phyloP scores from a whole-genome alignment of 1,139 yeast species.

The Casaregolazyma suthepensis region DNA sequence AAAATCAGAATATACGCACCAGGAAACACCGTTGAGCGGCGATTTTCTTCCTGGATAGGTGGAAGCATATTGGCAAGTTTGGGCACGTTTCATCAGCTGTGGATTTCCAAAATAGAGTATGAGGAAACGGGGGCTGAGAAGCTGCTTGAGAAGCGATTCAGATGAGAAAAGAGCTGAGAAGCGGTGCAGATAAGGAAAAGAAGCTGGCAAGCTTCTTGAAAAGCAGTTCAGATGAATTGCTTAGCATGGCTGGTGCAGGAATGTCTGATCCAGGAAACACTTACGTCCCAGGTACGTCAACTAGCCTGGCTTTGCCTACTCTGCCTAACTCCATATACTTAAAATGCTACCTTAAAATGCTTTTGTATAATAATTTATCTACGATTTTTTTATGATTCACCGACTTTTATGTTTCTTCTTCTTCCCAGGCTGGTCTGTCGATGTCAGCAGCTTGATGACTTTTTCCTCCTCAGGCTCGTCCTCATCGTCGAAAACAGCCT shows the following conservation, averaged over 20 bases:
- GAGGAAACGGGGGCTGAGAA: slow-evolving; percentile 88
- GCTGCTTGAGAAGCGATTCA: slow-evolving; percentile 36
- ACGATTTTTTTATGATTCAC: slow-evolving; percentile 6
- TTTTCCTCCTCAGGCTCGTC: slow-evolving; percentile 46
- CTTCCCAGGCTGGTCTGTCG: slow-evolving; percentile 11
- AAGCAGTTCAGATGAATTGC: neutral
- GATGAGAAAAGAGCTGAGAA: no score
- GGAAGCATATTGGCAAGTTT: slow-evolving; percentile 87
- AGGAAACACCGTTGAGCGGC: slow-evolving; percentile 78
- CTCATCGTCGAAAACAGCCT: slow-evolving; percentile 63
- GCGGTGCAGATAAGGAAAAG: no score
- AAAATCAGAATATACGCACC: slow-evolving; percentile 84
- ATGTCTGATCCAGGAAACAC: no score
- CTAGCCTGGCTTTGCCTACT: no score
- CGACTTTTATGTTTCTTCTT: slow-evolving; percentile 13
- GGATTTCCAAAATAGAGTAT: slow-evolving; percentile 90
- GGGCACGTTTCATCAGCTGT: slow-evolving; percentile 94
- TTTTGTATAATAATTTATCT: neutral
- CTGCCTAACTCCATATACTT: no score
- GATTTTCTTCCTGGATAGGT: slow-evolving; percentile 90
- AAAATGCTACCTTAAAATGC: no score
- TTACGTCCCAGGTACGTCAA: no score
- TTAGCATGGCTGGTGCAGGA: no score
- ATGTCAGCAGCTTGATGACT: slow-evolving; percentile 14
- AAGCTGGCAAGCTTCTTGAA: no score